Conservation (phyloP, 2,329 filamentous ascomycete genomes). For the Elsinoe fawcettii region DNA sequence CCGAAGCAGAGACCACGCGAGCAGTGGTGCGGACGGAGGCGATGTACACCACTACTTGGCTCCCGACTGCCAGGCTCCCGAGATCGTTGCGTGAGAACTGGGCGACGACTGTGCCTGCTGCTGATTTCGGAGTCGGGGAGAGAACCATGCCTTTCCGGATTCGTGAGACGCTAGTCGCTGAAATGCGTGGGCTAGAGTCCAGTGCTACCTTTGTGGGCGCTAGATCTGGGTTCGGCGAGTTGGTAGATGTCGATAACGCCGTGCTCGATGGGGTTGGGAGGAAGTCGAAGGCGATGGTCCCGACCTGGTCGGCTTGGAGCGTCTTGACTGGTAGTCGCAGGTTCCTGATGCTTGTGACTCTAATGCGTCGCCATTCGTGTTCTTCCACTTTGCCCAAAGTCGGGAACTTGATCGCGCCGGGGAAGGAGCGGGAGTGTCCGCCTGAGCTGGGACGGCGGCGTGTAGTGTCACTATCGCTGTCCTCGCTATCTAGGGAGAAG, state of each 20-base stretch:
- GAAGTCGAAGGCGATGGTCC: constrained; percentile 75
- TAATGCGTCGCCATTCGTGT: constrained; percentile 71
- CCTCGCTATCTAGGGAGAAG: constrained; percentile 36
- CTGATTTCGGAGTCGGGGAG: constrained; percentile 51
- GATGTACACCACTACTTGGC: constrained; percentile 72
- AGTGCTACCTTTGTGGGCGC: not conserved
- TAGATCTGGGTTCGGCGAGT: not conserved
- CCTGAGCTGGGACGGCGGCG: constrained; percentile 25
- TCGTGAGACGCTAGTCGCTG: constrained; percentile 27
- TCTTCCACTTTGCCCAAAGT: constrained; percentile 21
- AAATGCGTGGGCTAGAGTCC: constrained; percentile 18
- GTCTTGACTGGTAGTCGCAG: constrained; percentile 72
- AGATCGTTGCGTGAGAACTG: constrained; percentile 59
- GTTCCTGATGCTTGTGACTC: constrained; percentile 79
- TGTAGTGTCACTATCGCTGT: constrained; percentile 29
- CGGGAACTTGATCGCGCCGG: constrained; percentile 34
- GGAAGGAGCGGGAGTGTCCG: constrained; percentile 41
- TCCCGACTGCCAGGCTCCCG: constrained; percentile 56
- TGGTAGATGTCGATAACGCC: not conserved
- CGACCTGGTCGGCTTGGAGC: constrained; percentile 73
- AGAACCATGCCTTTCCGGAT: constrained; percentile 78
- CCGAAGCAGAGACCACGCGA: constrained; percentile 50
- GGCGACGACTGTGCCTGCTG: constrained; percentile 47
- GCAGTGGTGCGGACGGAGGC: constrained; percentile 80
- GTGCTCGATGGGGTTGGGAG: constrained; percentile 23